Conservation (phyloP, 495 filamentous ascomycete species). For the Jackrogersella multiformis region DNA sequence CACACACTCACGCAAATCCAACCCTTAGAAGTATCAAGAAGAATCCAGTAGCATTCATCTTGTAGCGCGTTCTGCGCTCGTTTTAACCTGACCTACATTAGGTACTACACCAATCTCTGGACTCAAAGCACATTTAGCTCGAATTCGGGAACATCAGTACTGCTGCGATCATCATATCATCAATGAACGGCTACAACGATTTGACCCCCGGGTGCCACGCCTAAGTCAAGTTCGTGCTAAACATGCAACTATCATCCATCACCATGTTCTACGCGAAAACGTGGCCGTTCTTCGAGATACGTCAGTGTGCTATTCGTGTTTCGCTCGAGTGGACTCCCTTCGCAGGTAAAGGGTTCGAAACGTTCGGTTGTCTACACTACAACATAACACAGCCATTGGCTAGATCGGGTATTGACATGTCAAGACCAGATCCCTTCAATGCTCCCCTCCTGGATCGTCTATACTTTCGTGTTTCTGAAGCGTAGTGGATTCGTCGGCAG, state of each 20-base stretch:
- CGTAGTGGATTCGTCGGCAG: constrained; percentile 21
- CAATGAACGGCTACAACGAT: constrained; percentile 4
- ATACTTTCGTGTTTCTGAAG: background rate
- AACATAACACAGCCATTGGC: background rate
- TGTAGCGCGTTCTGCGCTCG: constrained; percentile 24
- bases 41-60: constrained; percentile 12
- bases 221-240: constrained; percentile 2
- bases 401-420: background rate
- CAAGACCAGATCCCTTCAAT: background rate
- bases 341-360: background rate
- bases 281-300: background rate
- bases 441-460: background rate
- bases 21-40: background rate
- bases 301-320: background rate
- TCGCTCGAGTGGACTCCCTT: background rate
- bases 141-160: constrained; percentile 1
- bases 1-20: background rate
- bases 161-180: constrained; percentile 1
- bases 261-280: constrained; percentile 9
- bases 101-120: constrained; percentile 16
- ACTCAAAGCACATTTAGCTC: constrained; percentile 2
- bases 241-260: constrained; percentile 3
- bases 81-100: background rate
- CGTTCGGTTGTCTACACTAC: constrained; percentile 4
- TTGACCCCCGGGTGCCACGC: constrained; percentile 14